Evolutionary conservation across 352 stramenopile genomes (phyloP), one percentile per base, ranked within the genome.

Genomic region (Hyaloperonospora brassicae): DNA sequence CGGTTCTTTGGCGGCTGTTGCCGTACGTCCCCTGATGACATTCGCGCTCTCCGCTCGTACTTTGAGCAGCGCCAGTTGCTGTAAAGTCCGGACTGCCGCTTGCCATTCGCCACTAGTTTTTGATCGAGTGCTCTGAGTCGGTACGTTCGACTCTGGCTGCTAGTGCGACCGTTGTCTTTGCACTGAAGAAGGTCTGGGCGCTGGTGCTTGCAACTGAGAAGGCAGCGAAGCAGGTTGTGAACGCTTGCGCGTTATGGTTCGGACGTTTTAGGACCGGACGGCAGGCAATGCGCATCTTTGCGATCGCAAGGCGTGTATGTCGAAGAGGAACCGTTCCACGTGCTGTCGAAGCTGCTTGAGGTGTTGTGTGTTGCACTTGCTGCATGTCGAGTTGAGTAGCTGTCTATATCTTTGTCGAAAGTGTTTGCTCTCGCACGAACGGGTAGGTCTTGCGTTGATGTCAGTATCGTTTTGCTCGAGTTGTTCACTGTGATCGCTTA

Each of bases 1-100:
- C 74, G 76, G 34, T 76, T 92, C 52, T 85, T 94, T 47, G 84
- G 84, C 8, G 84, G 81, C 40, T 94, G 84, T 64, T 94, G 84
- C 71, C 77, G 84, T 31, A 94, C 84, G 14, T 72, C 76, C 0
- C 81, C 84, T 14, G 59, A 73, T 38, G 80, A 88, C 54, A 89
- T 94, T 55, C 55, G 72, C 47, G 56, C 59, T 38, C 84, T 89
- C 53, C 79, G 73, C 50, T 57, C 70, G 36, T 79, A 72, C 53
- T 87, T 89, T 30, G 53, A 50, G 25, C 48, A 49, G 25, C 64
- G 49, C 50, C 52, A 63, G 31, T 47, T 64, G 41, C 36, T 64
- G 41, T 68, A 66, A 62, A 6, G 5, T 38, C 38, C 10, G 34
- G 45, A 41, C 17, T 12, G 41, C 24, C 46, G 41, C 50, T 62